Conservation (phyloP, 2,329 filamentous ascomycete species). For the Neopestalotiopsis clavispora region DNA sequence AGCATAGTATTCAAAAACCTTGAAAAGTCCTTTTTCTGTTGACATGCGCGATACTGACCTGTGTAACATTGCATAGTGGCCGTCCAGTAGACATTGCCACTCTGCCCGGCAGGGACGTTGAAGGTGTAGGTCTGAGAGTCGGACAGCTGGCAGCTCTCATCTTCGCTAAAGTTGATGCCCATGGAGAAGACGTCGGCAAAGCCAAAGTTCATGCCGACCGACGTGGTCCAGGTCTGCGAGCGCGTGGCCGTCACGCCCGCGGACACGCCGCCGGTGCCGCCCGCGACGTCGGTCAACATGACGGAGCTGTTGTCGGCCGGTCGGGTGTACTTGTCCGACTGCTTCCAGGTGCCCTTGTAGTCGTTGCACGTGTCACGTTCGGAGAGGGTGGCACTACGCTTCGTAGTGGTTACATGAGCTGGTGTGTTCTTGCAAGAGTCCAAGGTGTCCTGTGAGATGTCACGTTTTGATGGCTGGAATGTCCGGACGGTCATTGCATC, state of each 20-base stretch:
- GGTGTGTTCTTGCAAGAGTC: background rate
- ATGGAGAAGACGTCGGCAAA: background rate
- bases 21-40: background rate
- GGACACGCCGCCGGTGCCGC: no score
- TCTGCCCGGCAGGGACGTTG: background rate
- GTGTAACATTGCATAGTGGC: background rate
- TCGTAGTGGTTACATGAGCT: background rate
- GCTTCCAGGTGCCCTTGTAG: background rate
- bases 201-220: background rate
- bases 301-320: background rate
- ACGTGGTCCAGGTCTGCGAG: background rate
- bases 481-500: background rate
- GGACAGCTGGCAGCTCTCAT: background rate
- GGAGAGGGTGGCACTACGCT: background rate
- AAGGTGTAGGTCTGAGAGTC: background rate
- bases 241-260: background rate
- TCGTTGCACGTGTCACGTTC: background rate
- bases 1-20: background rate
- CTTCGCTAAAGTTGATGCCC: background rate
- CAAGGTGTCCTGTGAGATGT: background rate
- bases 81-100: background rate
- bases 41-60: background rate
- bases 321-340: background rate
- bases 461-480: background rate
- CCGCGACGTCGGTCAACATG: background rate